Percentiles rank a stretch among this genome's conserved stretches.
These are phyloP conservation scores for Hyphopichia fennica DNA, from an alignment of 1,139 yeast species.

Conservation along the genomic window DNA sequence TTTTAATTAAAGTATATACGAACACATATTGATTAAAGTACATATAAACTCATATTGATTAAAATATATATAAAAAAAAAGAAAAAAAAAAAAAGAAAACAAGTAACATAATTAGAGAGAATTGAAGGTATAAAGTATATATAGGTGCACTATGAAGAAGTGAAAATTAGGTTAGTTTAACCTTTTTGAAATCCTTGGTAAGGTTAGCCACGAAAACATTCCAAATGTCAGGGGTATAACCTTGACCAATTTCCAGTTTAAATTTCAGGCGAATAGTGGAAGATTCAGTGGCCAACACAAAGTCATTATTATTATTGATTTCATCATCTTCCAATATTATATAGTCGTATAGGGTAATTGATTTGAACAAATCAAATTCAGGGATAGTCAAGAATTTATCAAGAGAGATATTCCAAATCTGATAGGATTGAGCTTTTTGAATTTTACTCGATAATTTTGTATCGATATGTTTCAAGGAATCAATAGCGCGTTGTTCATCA, in stretches of 20 bases:
- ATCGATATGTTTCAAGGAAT: constrained; percentile 4
- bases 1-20: too few species aligned
- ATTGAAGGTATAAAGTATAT: not conserved
- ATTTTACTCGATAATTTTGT: constrained; percentile 5
- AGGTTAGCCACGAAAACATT: not conserved
- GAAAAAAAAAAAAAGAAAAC: not conserved
- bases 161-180: not conserved
- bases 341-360: constrained; percentile 30
- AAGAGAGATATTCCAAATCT: constrained; percentile 7
- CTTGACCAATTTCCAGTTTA: not conserved
- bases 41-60: too few species aligned
- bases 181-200: constrained; percentile 1
- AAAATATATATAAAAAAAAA: not conserved
- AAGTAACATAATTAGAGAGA: not conserved
- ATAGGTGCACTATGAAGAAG: not conserved
- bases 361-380: constrained; percentile 24
- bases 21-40: too few species aligned
- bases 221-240: constrained; percentile 1
- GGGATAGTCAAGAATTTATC: constrained; percentile 3
- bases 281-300: constrained; percentile 19
- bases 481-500: constrained; percentile 1
- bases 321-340: constrained; percentile 14
- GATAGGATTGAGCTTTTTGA: constrained; percentile 7
- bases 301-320: not conserved
- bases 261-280: constrained; percentile 7